Evolutionary conservation across 306 rosid genomes (phyloP), one percentile per base, ranked within the genome.

Genomic region (Casuarina equisetifolia): DNA sequence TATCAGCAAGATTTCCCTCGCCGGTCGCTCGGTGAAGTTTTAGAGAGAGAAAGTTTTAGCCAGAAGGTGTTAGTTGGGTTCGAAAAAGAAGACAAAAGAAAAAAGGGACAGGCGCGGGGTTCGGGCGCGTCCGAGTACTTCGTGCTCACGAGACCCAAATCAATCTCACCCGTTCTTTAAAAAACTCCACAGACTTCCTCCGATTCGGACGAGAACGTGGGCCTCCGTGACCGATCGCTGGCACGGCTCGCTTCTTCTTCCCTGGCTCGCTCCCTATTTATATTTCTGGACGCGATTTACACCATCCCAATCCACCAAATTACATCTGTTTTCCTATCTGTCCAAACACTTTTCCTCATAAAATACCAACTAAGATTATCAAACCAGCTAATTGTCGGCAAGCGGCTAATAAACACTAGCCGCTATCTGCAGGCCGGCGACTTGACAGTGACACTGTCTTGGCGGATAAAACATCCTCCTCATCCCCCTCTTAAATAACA

Each of bases 1-100:
- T 83, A 73, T 87, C 91, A 88, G 90, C 91, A 87, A 89, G 88
- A 73, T 70, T 49, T 44, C 52, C 45, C 85, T 84, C 94, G 97
- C 92, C 91, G 88, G 91, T 85, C 78, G 77, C 77, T 53, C 48
- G 82, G 83, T 77, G 75, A n/a, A 57, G 48, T 16, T 25, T 40
- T 58, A 8, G 16, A 75, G 38, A 10, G 17, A 71, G 11, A 32
- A 13, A 58, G 50, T 25, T 25, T 25, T 25, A 25, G 32, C 32
- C 32, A 15, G 25, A 10, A n/a, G 42, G 10, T 61, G 67, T 61
- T 10, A 61, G 67, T 61, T 32, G 42, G 67, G 39, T 57, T 57
- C 25, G 74, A 45, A 73, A 73, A 72, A 46, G 50, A 76, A 50
- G 72, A 73, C 66, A 59, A 20, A 16, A 50, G 44, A 40, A 72